Percentiles rank a stretch among this genome's conserved stretches.
Conservation (phyloP, 2,329 filamentous ascomycete genomes). For the Aspergillus ustus region DNA sequence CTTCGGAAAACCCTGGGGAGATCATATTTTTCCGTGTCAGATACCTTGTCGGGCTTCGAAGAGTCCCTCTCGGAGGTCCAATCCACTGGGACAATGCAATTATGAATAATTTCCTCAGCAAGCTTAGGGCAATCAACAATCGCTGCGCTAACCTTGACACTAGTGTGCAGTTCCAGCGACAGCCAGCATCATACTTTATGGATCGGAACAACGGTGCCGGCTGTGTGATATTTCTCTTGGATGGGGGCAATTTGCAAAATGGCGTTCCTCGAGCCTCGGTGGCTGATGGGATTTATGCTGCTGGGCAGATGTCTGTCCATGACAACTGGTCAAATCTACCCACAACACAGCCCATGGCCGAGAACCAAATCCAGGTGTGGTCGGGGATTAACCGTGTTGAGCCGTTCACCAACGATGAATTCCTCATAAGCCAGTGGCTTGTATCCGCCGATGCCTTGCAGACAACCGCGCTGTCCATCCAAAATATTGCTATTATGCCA, state of each 20-base stretch:
- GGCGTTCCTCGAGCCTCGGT: conserved; percentile 6
- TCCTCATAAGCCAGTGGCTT: conserved; percentile 18
- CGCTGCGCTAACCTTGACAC: conserved; percentile 15
- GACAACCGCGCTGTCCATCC: conserved; percentile 16
- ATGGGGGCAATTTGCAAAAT: conserved; percentile 4
- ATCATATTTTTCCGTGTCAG: conserved; percentile 13
- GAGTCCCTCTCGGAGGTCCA: conserved; percentile 6
- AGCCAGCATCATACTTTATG: conserved; percentile 16
- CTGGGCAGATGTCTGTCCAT: conserved; percentile 5
- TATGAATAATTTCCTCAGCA: conserved; percentile 10
- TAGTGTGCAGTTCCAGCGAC: conserved; percentile 8
- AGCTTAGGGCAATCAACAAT: conserved; percentile 14
- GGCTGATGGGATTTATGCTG: conserved; percentile 6
- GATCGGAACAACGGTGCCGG: conserved; percentile 12
- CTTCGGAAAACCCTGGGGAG: conserved; percentile 14
- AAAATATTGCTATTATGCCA: conserved; percentile 15
- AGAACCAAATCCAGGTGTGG: conserved; percentile 16
- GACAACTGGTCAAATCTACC: conserved; percentile 16
- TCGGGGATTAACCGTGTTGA: not conserved
- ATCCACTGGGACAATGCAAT: conserved; percentile 10
- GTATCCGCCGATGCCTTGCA: conserved; percentile 13
- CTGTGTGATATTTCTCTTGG: conserved; percentile 14
- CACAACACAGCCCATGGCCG: conserved; percentile 13
- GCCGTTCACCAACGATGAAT: conserved; percentile 14
- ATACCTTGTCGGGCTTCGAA: conserved; percentile 15